Base-by-base conservation (phyloP, 208 protist species). In the Leishmania turanica region DNA sequence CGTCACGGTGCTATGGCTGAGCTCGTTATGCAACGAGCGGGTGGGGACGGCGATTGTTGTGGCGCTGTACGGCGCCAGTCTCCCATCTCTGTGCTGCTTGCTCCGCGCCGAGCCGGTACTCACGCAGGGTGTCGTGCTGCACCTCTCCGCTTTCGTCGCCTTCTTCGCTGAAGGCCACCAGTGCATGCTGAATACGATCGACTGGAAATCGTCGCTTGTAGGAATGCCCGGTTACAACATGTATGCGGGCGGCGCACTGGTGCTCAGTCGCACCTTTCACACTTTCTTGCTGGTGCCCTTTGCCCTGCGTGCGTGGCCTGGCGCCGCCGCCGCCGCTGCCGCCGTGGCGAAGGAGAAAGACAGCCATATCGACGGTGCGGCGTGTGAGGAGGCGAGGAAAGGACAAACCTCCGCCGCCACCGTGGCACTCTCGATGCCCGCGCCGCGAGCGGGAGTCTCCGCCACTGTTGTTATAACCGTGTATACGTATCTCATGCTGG, bases 151-250 rank as follows among this genome's bases (percentile, higher is more conserved):
- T 24, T 92, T 87, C 72, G 83, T 88, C 15, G 86, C 75, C 40
- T 97, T 96, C 78, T 97, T 92, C 72, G 58, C 87, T 2, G 79
- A 91, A 70, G 93, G 93, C 13, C 90, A 97, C 75, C 91, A 97
- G 78, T 93, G 87, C 70, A 82, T 94, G 76, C 83, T 97, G 24
- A 93, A 83, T 80, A 89, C 88, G 1, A 91, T 97, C 66, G 93
- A 97, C 82, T 93, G 91, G 79, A 95, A 91, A 72, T 70, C 90
- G n/a, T 93, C 91, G 15, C 93, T 95, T 86, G 90, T 97, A 17
- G 92, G 91, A 3, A 86, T 94, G 71, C 75, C 84, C 0, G 74
- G 72, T 66, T 92, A 92, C 70, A 88, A 85, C 74, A 81, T 95
- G 68, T 65, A 90, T n/a, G 64, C 77, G 42, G 91, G 93, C 58